These are phyloP conservation scores for Starmerella potacharoeniae DNA, from an alignment of 805 yeast genomes.

Conservation along the genomic window DNA sequence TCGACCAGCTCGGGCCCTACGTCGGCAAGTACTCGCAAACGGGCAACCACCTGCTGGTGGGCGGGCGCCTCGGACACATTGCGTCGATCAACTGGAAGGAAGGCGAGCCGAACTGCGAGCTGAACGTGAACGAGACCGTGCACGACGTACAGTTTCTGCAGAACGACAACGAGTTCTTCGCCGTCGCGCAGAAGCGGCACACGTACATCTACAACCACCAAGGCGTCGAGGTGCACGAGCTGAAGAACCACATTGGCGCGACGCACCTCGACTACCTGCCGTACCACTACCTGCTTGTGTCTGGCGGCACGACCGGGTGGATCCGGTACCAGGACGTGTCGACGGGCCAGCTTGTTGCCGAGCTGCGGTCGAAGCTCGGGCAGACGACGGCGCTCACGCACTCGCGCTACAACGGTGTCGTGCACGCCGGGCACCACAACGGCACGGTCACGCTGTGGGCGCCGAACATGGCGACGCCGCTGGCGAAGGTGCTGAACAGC, in stretches of 20 bases:
- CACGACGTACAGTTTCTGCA: constrained; percentile 84
- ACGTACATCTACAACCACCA: constrained; percentile 82
- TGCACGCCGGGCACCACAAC: constrained; percentile 85
- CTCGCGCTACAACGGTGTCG: constrained; percentile 91
- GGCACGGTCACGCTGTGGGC: constrained; percentile 93
- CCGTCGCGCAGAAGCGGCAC: constrained; percentile 93
- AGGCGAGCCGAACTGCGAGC: constrained; percentile 70
- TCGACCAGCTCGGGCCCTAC: constrained; percentile 81
- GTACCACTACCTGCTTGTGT: constrained; percentile 74
- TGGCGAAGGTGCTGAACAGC: constrained; percentile 68
- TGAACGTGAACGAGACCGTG: constrained; percentile 78
- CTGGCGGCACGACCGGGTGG: constrained; percentile 83
- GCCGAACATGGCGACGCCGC: constrained; percentile 74
- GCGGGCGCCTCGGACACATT: constrained; percentile 88
- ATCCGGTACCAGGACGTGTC: constrained; percentile 91
- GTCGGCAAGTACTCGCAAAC: constrained; percentile 65
- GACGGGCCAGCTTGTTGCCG: constrained; percentile 78
- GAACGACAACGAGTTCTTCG: constrained; percentile 75
- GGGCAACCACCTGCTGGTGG: constrained; percentile 74
- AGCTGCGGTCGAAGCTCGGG: constrained; percentile 76
- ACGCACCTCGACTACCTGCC: constrained; percentile 80
- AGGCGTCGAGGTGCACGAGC: constrained; percentile 84
- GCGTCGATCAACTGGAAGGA: constrained; percentile 94
- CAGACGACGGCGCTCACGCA: constrained; percentile 81
- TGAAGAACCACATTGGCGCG: constrained; percentile 81